Evolutionary conservation across 2,329 filamentous ascomycete species (phyloP), one percentile per base, ranked within the genome.

Genomic region (Cryphonectria naterciae): DNA sequence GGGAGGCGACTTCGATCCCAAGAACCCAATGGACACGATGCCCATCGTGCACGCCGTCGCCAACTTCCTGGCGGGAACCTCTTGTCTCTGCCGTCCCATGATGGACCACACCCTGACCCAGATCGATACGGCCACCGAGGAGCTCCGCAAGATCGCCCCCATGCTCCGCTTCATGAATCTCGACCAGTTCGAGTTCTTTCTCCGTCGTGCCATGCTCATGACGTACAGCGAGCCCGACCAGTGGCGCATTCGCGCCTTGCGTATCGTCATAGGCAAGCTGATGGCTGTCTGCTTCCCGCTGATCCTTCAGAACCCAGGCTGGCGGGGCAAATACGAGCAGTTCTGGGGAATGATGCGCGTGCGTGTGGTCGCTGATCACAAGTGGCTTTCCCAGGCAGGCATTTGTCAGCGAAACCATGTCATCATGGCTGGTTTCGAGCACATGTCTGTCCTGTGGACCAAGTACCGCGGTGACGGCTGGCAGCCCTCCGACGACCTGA

Each of bases 41-140:
- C 67, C 70, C 68, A 52, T 80, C 54, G 39, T 69, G 41, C 66
- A 62, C 35, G 76, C 76, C 70, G 72, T 75, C 13, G 74, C 75
- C 65, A 72, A 74, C 72, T 80, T 74, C 72, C 68, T 79, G 61
- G 74, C 74, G 25, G 78, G 75, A 17, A 73, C 74, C 10, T 75
- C 75, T 4, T 74, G 79, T 19, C 68, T 67, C 25, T 76, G 73
- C 71, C 61, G 41, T 2, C 43, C 67, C 56, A 74, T 79, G 75
- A 78, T 77, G 75, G 65, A 69, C n/a, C 73, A 61, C 28, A 88
- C 87, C 0, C 74, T 89, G 2, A 81, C 87, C 2, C 84, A 85
- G 0, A 90, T 92, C 83, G 80, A 85, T 1, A 80, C 86, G 60
- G 87, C 88, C 0, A 80, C 84, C 1, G 79, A 82, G 4, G 81